Evolutionary conservation across 257 asterid species (phyloP), one percentile per base, ranked within the genome.

Genomic region (Cordia subcordata): DNA sequence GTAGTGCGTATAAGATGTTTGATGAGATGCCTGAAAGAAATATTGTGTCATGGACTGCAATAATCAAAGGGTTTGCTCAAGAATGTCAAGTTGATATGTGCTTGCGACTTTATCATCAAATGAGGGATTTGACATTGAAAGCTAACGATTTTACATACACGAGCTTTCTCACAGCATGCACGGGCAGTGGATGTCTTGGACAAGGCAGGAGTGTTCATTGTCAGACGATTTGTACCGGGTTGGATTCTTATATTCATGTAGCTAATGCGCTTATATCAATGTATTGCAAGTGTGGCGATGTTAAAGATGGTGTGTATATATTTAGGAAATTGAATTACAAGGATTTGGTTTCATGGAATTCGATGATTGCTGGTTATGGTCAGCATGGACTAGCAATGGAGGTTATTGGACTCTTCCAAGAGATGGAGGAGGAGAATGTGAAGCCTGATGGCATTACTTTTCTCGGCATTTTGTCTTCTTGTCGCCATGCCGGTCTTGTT

Each of bases 321-420:
- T 72, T 77, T 70, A 13, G 58, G 53, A 59, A 33, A 22, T 63
- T 35, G 14, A 64, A 35, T 8, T 10, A 51, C 3, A 72, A 59
- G 42, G 79, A 77, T 61, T 72, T 76, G 70, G 82, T 76, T 19
- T 72, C 82, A 3, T 76, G 82, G 82, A 76, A 76, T 55, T 64
- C 78, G 3, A 76, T 76, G 68, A 68, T 72, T 13, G 66, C 73
- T 8, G 81, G 78, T 10, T 76, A 64, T 72, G 78, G 70, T 18
- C 69, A 44, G 37, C 75, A 72, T 17, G 82, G 82, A 33, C 67
- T 56, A 22, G 75, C 65, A 10, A 5, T 8, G 13, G 58, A 72
- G 58, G 82, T 78, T 27, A 70, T 72, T 40, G 63, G 65, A 16
- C 71, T 76, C 39, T 69, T 72, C 18, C 66, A 72, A 54, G 62